Conservation (phyloP, 805 yeast species). For the Debaryomyces hansenii region DNA sequence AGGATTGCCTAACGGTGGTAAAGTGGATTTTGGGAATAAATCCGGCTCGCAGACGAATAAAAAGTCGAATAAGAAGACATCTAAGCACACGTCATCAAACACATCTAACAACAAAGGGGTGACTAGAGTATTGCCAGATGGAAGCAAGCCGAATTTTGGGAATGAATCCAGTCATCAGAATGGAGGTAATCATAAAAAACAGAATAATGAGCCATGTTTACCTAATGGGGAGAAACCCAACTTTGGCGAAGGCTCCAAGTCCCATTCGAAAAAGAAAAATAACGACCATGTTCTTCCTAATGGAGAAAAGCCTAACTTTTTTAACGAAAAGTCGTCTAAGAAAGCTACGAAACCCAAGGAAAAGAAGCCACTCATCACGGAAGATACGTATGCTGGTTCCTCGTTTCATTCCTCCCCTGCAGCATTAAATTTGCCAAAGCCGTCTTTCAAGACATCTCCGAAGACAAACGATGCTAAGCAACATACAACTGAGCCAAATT, state of each 20-base stretch:
- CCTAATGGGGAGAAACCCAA: slow-evolving; percentile 34
- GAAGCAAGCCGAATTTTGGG: neutral
- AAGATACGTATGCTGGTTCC: slow-evolving; percentile 53
- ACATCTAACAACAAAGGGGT: neutral
- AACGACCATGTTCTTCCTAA: slow-evolving; percentile 23
- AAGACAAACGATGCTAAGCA: slow-evolving; percentile 8
- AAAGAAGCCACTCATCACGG: slow-evolving; percentile 11
- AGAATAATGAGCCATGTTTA: slow-evolving; percentile 15
- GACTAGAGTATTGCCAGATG: slow-evolving; percentile 5
- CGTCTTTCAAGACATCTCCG: slow-evolving; percentile 43
- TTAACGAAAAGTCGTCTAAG: slow-evolving; percentile 9
- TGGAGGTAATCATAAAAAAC: slow-evolving; percentile 8
- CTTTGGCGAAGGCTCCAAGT: slow-evolving; percentile 9
- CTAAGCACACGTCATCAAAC: neutral
- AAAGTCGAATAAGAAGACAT: slow-evolving; percentile 1
- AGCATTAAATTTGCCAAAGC: slow-evolving; percentile 56
- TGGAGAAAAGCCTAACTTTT: slow-evolving; percentile 30
- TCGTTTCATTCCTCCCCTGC: slow-evolving; percentile 59
- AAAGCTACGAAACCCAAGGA: slow-evolving; percentile 16
- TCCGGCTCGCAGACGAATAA: slow-evolving; percentile 1
- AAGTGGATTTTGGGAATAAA: slow-evolving; percentile 29
- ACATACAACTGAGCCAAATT: slow-evolving; percentile 3
- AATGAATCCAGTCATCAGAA: slow-evolving; percentile 5
- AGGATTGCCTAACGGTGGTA: slow-evolving; percentile 28
- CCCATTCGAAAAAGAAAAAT: slow-evolving; percentile 5